Percentiles rank a stretch among this genome's conserved stretches.
Evolutionary conservation across 1,284 basidiomycete genomes (phyloP).

Genomic region (Hymenochaete sp.): DNA sequence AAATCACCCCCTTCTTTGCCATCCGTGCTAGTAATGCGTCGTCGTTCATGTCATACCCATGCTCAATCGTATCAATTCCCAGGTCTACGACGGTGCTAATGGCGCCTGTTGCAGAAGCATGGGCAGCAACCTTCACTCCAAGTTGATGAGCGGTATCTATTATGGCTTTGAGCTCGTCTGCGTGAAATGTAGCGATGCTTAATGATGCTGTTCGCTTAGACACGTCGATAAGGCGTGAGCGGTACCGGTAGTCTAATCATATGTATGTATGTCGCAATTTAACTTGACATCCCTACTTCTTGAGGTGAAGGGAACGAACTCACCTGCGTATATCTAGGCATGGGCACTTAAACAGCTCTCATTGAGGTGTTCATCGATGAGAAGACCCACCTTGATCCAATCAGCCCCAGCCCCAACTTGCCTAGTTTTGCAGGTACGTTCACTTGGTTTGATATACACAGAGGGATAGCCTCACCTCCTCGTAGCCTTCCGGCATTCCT

Average conservation of each 20-base stretch:
- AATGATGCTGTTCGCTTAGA: constrained; percentile 28
- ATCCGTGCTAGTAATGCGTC: constrained; percentile 16
- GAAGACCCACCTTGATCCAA: constrained; percentile 44
- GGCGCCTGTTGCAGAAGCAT: constrained; percentile 36
- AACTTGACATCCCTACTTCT: not conserved
- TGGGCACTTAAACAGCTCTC: not conserved
- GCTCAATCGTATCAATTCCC: constrained; percentile 43
- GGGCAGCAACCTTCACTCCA: constrained; percentile 54
- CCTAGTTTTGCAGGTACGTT: no score
- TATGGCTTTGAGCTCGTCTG: constrained; percentile 42
- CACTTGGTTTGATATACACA: no score
- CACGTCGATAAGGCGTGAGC: constrained; percentile 36
- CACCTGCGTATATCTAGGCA: constrained; percentile 44
- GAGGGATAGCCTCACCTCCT: no score
- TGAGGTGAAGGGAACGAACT: no score
- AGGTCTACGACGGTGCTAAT: constrained; percentile 31
- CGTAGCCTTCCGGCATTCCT: constrained; percentile 47
- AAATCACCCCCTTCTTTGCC: constrained; percentile 23
- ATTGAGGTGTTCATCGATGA: not conserved
- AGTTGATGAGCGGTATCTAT: constrained; percentile 42
- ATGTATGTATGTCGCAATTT: not conserved
- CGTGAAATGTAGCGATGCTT: constrained; percentile 38
- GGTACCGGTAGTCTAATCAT: constrained; percentile 41
- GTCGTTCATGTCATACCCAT: constrained; percentile 33
- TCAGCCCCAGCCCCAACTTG: constrained; percentile 64